Base-by-base conservation (phyloP, 371 early-diverging fungal genomes). In the Syncephalastrum racemosum region DNA sequence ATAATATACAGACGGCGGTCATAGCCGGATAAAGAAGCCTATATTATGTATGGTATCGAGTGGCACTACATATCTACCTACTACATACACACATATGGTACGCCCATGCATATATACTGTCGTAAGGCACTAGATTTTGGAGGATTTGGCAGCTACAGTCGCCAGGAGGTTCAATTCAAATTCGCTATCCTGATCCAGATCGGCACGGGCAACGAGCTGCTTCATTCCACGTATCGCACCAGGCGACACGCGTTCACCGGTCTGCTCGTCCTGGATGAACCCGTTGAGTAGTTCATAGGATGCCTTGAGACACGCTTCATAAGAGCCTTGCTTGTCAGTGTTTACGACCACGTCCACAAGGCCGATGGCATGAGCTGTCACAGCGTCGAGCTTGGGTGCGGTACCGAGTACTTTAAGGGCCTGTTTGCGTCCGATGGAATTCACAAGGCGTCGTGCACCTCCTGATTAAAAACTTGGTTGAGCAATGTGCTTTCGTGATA, bases 361-460 rank as follows among this genome's bases (percentile, higher is more conserved):
- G 2, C 83, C 83, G n/a, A 61, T 50, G 12, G 61, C 47, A 16
- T 66, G 23, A 18, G 67, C 76, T 19, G 65, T 60, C 2, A 57
- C 42, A 12, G 78, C 80, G 2, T 64, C 58, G 4, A 83, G 56
- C 4, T 64, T 70, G 4, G 66, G 68, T 16, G 79, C 78, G 55
- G 72, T 64, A 0, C 65, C 80, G 53, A 89, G 66, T 8, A 86
- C 61, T 18, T 59, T 18, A 19, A 89, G 60, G 0, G 88, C 86
- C 3, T 62, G 59, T 22, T 77, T 67, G 8, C 79, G 79, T 0
- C 86, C 80, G n/a, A 87, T 66, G 5, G 78, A 54, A n/a, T 55
- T 40, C 2, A 82, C 53, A n/a, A 88, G 58, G 8, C 86, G 70
- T 5, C 75, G 69, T 20, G 73, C 80, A 16, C 87, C 88, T 46